Evolutionary conservation across 1,139 yeast genomes (phyloP).

Genomic region (Eremothecium coryli): DNA sequence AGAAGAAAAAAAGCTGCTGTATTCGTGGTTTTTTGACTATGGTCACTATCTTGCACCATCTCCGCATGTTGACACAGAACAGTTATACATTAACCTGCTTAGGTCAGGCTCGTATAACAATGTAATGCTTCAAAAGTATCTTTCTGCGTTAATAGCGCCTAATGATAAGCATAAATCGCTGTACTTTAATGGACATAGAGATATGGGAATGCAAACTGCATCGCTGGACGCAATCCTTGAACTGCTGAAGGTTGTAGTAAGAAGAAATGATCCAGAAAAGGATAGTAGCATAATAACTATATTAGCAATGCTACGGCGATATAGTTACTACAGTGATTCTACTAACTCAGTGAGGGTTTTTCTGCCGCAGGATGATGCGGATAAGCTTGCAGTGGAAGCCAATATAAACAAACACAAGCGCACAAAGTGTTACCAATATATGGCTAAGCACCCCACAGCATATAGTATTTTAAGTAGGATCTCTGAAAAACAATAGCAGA

Average conservation of each 20-base stretch:
- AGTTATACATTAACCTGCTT: slow-evolving; percentile 16
- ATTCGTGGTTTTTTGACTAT: slow-evolving; percentile 25
- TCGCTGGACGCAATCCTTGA: slow-evolving; percentile 12
- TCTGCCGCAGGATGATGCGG: no score
- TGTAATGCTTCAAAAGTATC: slow-evolving; percentile 15
- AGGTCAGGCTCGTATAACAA: slow-evolving; percentile 16
- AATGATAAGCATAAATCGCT: slow-evolving; percentile 11
- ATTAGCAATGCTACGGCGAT: slow-evolving; percentile 18
- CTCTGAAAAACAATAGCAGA: no score
- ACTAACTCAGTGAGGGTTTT: slow-evolving; percentile 12
- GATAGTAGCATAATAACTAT: slow-evolving; percentile 15
- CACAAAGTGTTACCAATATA: no score
- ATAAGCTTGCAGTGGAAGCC: no score
- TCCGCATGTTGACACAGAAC: slow-evolving; percentile 12
- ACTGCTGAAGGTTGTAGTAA: slow-evolving; percentile 9
- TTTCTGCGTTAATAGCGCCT: slow-evolving; percentile 19
- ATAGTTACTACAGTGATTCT: slow-evolving; percentile 10
- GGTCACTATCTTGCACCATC: slow-evolving; percentile 11
- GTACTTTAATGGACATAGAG: slow-evolving; percentile 11
- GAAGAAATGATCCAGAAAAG: slow-evolving; percentile 3
- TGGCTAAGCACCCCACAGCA: no score
- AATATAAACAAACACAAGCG: no score
- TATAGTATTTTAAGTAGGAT: no score
- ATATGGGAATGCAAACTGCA: slow-evolving; percentile 9
- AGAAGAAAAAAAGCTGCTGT: slow-evolving; percentile 16